These are phyloP conservation scores for Annona cherimola DNA, from an alignment of 164 flowering plant species.

Conservation along the genomic window DNA sequence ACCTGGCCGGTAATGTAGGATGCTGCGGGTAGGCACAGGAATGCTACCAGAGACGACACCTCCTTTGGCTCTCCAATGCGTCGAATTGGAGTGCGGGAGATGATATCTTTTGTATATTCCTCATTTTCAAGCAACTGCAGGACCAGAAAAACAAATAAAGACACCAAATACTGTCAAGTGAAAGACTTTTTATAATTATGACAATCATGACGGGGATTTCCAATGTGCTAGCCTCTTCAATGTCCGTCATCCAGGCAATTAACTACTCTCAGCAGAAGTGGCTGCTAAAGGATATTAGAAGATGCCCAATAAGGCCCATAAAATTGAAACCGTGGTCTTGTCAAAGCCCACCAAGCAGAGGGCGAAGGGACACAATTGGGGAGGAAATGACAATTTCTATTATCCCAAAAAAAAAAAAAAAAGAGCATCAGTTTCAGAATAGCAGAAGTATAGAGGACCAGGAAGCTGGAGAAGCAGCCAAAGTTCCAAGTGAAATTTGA, in stretches of 20 bases:
- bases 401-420: too few species aligned
- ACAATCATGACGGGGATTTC: background rate
- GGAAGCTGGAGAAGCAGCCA: background rate
- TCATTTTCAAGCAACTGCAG: constrained; percentile 43
- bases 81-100: constrained; percentile 55
- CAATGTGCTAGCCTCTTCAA: background rate
- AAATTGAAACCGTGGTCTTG: background rate
- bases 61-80: constrained; percentile 64
- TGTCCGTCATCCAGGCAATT: background rate
- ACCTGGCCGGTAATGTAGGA: constrained; percentile 80
- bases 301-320: background rate
- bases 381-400: background rate
- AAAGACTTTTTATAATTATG: background rate
- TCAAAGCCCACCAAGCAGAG: background rate
- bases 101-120: constrained; percentile 32
- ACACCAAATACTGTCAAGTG: background rate
- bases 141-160: background rate
- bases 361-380: background rate
- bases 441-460: background rate
- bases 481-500: background rate
- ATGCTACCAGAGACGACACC: constrained; percentile 64
- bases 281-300: background rate
- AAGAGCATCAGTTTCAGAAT: background rate
- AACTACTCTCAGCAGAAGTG: background rate
- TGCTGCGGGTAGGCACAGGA: constrained; percentile 75